Conservation (phyloP, 164 flowering plant genomes). For the Chimonanthus praecox region DNA sequence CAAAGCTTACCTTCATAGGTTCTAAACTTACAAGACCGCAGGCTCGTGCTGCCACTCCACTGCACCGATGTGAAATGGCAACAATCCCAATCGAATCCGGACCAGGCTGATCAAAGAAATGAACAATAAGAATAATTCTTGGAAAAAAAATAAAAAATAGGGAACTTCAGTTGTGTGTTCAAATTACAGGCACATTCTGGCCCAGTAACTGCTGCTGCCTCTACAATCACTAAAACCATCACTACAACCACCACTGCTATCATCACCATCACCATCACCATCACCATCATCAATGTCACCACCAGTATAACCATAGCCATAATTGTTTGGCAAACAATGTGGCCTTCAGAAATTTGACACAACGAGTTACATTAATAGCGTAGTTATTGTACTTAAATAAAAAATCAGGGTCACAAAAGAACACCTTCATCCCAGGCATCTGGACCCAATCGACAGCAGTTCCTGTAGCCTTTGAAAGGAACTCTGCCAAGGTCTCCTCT, state of each 20-base stretch:
- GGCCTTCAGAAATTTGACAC: neutral
- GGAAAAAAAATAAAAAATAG: neutral
- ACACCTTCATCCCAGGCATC: constrained; percentile 94
- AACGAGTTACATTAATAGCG: constrained; percentile 3
- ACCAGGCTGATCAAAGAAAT: constrained; percentile 59
- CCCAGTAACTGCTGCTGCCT: neutral
- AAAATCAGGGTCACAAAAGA: neutral
- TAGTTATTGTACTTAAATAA: neutral
- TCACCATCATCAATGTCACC: no score
- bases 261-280: no score
- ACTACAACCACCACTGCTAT: no score
- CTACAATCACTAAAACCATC: neutral
- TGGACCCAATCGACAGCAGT: constrained; percentile 94
- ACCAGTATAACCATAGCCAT: no score
- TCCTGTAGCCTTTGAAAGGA: constrained; percentile 90
- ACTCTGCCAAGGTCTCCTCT: constrained; percentile 84
- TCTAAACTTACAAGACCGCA: constrained; percentile 69
- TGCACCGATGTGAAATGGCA: constrained; percentile 59
- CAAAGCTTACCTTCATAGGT: constrained; percentile 46
- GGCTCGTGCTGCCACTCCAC: constrained; percentile 81
- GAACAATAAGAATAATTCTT: neutral
- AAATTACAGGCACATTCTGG: neutral
- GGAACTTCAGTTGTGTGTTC: neutral
- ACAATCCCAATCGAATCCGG: constrained; percentile 83
- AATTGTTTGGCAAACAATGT: neutral